Conservation (phyloP, 495 filamentous ascomycete species). For the Massariosphaeria phaeospora region DNA sequence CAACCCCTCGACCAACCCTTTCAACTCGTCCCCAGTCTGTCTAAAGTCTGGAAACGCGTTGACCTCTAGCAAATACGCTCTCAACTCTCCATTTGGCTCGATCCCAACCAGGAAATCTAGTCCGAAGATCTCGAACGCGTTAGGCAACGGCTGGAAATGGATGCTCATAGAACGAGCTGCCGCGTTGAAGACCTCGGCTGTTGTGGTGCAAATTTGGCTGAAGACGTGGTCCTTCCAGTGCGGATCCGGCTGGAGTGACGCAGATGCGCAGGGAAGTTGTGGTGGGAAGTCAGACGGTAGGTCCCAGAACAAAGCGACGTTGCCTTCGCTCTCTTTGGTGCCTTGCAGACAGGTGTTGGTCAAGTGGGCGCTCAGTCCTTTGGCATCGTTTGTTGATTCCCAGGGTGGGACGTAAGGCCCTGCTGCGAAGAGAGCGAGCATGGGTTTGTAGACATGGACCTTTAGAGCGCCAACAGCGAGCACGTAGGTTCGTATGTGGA, state of each 20-base stretch:
- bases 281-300: conserved; percentile 40
- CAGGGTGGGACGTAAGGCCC: conserved; percentile 54
- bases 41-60: conserved; percentile 94
- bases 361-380: conserved; percentile 65
- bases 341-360: conserved; percentile 94
- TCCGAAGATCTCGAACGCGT: conserved; percentile 89
- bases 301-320: conserved; percentile 66
- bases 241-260: neutral
- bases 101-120: conserved; percentile 76
- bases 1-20: conserved; percentile 64
- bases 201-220: conserved; percentile 65
- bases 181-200: conserved; percentile 74
- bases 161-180: conserved; percentile 74
- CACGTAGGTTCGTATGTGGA: conserved; percentile 91
- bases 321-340: conserved; percentile 50
- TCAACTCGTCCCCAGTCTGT: conserved; percentile 76
- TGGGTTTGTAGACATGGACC: conserved; percentile 81
- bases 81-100: conserved; percentile 46
- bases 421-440: conserved; percentile 88
- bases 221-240: conserved; percentile 60
- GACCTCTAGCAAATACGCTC: conserved; percentile 77
- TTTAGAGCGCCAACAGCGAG: conserved; percentile 69
- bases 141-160: conserved; percentile 82
- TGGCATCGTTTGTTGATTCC: conserved; percentile 19
- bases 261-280: neutral